Conservation (phyloP, 2,329 filamentous ascomycete species). For the Hymenoscyphus linearis region DNA sequence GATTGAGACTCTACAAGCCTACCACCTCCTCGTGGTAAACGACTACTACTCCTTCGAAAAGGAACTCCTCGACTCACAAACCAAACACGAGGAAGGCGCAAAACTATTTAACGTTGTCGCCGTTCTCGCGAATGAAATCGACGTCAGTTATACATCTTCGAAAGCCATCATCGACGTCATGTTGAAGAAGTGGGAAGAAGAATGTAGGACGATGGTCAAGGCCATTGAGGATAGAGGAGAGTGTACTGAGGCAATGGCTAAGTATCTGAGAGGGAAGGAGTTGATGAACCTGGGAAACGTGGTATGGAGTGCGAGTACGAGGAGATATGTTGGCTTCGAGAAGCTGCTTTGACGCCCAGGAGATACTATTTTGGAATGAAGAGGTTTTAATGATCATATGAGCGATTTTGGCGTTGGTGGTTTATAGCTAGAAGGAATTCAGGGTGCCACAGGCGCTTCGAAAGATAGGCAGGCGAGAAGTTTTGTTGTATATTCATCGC, state of each 20-base stretch:
- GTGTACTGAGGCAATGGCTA: neutral
- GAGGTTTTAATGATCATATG: neutral
- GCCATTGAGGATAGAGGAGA: neutral
- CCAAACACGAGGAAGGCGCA: neutral
- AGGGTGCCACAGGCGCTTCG: no score
- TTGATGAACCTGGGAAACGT: neutral
- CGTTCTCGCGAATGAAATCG: neutral
- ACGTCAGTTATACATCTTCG: neutral
- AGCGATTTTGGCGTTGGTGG: neutral
- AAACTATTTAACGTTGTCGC: neutral
- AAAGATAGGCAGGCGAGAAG: no score
- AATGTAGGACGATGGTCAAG: neutral
- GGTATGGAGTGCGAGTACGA: neutral
- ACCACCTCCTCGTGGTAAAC: neutral
- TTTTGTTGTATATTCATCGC: no score
- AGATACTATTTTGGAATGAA: neutral
- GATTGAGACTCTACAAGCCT: neutral
- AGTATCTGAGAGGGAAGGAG: neutral
- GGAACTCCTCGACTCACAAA: neutral
- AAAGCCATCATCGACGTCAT: neutral
- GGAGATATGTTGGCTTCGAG: neutral
- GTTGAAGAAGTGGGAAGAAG: neutral
- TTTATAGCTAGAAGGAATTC: neutral
- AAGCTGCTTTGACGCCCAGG: neutral
- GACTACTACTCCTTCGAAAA: neutral